Base-by-base conservation (phyloP, 176 grass and related monocot genomes). In the Juncus inflexus region DNA sequence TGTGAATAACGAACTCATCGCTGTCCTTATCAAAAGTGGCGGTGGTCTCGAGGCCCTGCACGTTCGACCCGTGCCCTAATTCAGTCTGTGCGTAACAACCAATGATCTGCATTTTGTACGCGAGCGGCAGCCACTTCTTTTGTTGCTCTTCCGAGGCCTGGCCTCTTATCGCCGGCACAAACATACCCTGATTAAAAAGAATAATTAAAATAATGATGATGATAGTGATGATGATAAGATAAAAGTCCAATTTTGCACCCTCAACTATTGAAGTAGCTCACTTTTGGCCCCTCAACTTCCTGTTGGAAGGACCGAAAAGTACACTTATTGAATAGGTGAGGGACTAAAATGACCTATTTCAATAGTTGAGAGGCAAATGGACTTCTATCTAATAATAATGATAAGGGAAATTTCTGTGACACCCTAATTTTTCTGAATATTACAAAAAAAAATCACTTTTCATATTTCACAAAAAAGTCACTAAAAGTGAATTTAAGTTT, bases 11-110 rank as follows among this genome's bases (percentile, higher is more conserved):
- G 77, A 99, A 99, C 75, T 99, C 94, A 78, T 92, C 89, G 40
- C 83, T 70, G 54, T 80, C 82, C 15, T 79, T 84, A 78, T 92
- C 89, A 64, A 99, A 99, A 36, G 85, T 99, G 39, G 94, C 94
- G 65, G 94, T 99, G 74, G 94, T 90, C 86, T 99, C 94, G 42
- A 99, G 94, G 62, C 94, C 94, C 75, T 99, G 94, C 52, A 99
- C 94, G 51, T 99, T 99, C 37, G 94, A 99, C 12, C 94, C 94
- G 45, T 99, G 94, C 37, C 94, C 94, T 75, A 99, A 77, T 76
- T 99, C 94, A 81, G 94, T 99, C 69, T 99, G 94, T 63, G 94
- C 94, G 82, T 99, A 99, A 70, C 94, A 99, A 45, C 94, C 94
- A 39, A 99, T 99, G 77, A 99, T 92, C 65, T 92, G 83, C 75